Conservation (phyloP, 2,329 filamentous ascomycete species). For the Aspergillus jensenii region DNA sequence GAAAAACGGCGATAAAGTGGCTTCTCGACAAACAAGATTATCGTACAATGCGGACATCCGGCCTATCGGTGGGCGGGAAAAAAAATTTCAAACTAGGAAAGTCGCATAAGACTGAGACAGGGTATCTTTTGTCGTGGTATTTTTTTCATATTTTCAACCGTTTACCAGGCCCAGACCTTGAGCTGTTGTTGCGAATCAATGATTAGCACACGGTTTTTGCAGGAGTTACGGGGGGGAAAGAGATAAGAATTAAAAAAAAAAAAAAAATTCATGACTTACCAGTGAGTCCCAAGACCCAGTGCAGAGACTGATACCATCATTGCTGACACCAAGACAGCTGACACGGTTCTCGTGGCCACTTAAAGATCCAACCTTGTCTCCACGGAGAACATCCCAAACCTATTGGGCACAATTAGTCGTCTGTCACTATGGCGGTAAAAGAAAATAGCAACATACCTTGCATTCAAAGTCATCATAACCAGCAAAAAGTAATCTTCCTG, state of each 20-base stretch:
- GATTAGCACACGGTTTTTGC: constrained; percentile 10
- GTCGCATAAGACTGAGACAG: constrained; percentile 37
- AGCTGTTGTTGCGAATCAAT: constrained; percentile 53
- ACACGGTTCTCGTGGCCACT: constrained; percentile 98
- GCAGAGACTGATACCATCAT: constrained; percentile 98
- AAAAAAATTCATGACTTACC: constrained; percentile 59
- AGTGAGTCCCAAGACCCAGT: constrained; percentile 99
- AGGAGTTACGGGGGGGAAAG: background rate
- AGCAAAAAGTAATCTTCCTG: constrained; percentile 89
- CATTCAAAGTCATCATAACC: constrained; percentile 99
- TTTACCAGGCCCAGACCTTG: constrained; percentile 83
- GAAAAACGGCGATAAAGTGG: constrained; percentile 19
- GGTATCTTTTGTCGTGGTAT: constrained; percentile 36
- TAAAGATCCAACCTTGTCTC: constrained; percentile 93
- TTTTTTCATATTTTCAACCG: constrained; percentile 21
- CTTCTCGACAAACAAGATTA: constrained; percentile 42
- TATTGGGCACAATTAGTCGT: constrained; percentile 40
- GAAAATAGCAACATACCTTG: constrained; percentile 68
- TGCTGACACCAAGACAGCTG: constrained; percentile 97
- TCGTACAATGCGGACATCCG: constrained; percentile 43
- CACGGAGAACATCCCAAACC: constrained; percentile 97
- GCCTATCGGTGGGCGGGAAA: constrained; percentile 34
- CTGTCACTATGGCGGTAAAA: background rate
- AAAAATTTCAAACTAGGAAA: constrained; percentile 35
- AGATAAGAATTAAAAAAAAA: no score